Evolutionary conservation across 352 stramenopile genomes (phyloP), one percentile per base, ranked within the genome.

Genomic region (Phytophthora kernoviae): DNA sequence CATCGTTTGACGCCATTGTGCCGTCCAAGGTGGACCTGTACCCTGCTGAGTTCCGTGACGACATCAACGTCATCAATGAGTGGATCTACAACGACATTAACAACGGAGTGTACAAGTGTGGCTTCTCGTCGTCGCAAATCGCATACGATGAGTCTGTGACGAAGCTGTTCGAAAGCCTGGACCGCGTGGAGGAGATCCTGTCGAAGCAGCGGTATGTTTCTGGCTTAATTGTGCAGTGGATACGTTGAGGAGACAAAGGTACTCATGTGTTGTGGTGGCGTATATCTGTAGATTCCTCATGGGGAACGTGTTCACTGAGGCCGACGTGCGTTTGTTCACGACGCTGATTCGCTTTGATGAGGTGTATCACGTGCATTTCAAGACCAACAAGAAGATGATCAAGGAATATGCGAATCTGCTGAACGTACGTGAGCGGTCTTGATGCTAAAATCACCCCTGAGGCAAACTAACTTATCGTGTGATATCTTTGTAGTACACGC

Each of bases 11-110:
- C 47, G 58, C 73, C 22, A 70, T 90, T 40, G 79, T 91, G 49
- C 67, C 87, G 47, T 85, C 74, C 37, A 81, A 74, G 55, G 73
- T 88, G 40, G 78, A 95, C 42, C 70, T 97, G 46, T 96, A 94
- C 70, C 89, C 92, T 20, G 51, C 65, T 39, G 78, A 90, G 42
- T 70, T 96, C 21, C 80, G 78, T 34, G 68, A 76, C 39, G 58
- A 96, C 26, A 97, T 98, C 65, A 88, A 98, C 68, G 85, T 73
- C 62, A 86, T 90, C 62, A 98, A 97, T 77, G 81, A 90, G 61
- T 98, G 86, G 90, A 81, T 97, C 65, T 98, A 96, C 74, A 81
- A 87, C 58, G 75, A 94, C 64, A 95, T 97, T 65, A 97, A 96
- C 77, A 96, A 97, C 66, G 90, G 90, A 41, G 82, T 94, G 9